Conservation (phyloP, 2,329 filamentous ascomycete species). For the Cadophora malorum region DNA sequence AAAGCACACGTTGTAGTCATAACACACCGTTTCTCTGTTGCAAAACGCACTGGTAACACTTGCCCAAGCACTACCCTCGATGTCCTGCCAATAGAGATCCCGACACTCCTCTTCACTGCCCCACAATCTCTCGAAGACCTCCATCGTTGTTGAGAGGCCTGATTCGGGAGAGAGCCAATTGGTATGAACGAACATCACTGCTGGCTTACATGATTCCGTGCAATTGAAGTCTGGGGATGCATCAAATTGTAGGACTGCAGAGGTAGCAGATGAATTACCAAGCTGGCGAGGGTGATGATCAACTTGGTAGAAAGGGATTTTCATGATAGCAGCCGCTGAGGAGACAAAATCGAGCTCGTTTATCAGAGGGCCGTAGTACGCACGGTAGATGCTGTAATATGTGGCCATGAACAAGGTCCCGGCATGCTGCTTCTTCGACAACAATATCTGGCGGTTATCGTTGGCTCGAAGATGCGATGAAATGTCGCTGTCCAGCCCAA, state of each 20-base stretch:
- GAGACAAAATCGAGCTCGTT: not conserved
- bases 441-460: conserved; percentile 45
- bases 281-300: not conserved
- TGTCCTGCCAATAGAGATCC: not conserved
- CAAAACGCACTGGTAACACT: not conserved
- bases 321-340: not conserved
- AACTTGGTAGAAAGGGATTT: not conserved
- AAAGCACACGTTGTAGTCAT: not conserved
- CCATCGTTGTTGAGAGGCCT: not conserved
- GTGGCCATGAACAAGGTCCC: conserved; percentile 52
- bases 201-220: not conserved
- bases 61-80: not conserved
- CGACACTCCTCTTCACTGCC: not conserved
- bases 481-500: too few species aligned
- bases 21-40: not conserved
- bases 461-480: too few species aligned
- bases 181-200: not conserved
- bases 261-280: not conserved
- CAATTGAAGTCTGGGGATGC: not conserved
- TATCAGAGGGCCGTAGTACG: conserved; percentile 31
- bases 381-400: conserved; percentile 57
- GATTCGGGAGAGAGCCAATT: not conserved
- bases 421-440: conserved; percentile 51
- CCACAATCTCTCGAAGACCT: not conserved
- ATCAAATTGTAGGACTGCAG: not conserved